Conservation (phyloP, 805 yeast genomes). For the Suhomyces kilbournensis region DNA sequence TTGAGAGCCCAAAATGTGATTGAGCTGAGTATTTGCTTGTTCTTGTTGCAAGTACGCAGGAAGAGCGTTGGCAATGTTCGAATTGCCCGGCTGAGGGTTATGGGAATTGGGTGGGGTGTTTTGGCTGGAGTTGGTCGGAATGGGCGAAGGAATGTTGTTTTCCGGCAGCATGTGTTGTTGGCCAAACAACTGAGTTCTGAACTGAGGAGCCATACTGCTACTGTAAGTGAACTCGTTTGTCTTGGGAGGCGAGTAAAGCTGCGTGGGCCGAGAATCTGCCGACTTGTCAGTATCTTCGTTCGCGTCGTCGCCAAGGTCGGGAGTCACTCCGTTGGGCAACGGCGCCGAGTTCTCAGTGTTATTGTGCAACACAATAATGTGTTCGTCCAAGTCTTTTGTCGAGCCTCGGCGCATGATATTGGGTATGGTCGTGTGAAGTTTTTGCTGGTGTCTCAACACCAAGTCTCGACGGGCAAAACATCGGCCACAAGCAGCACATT, state of each 20-base stretch:
- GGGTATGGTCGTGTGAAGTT: constrained; percentile 65
- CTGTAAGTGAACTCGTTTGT: constrained; percentile 1
- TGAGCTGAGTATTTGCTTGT: background rate
- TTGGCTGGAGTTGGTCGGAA: constrained; percentile 20
- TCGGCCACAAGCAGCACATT: constrained; percentile 94
- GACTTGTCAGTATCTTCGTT: constrained; percentile 3
- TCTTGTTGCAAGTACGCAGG: background rate
- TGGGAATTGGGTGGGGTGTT: constrained; percentile 21
- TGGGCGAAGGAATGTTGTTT: constrained; percentile 23
- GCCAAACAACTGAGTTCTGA: constrained; percentile 15
- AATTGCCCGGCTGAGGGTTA: constrained; percentile 8
- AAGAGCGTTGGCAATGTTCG: background rate
- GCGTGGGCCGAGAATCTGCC: constrained; percentile 7
- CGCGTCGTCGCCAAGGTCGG: constrained; percentile 1
- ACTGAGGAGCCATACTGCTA: constrained; percentile 7
- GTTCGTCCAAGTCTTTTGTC: constrained; percentile 37
- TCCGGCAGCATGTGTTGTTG: constrained; percentile 2
- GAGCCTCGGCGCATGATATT: constrained; percentile 33
- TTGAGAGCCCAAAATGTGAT: constrained; percentile 3
- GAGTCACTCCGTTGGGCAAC: constrained; percentile 21
- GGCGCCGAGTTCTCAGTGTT: constrained; percentile 55
- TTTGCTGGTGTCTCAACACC: constrained; percentile 91
- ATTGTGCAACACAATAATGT: constrained; percentile 50
- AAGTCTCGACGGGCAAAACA: constrained; percentile 90
- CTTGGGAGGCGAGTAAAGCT: constrained; percentile 15